Percentiles rank a stretch among this genome's conserved stretches.
phyloP scores from a whole-genome alignment of 2,329 filamentous ascomycete genomes.

The Colletotrichum orchidophilum region DNA sequence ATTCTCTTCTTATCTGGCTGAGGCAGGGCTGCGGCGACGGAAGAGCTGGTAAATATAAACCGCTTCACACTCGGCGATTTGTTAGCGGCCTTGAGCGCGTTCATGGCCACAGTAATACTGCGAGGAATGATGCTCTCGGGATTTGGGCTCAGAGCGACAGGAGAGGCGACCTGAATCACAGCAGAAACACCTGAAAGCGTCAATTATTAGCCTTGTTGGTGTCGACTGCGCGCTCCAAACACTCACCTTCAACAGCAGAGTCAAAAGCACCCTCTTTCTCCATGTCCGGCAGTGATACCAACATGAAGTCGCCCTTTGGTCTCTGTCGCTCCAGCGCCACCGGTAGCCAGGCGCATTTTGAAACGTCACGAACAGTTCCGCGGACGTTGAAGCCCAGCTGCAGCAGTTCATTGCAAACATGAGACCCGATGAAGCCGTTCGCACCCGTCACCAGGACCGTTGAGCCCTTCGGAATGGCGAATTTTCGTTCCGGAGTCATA shows the following conservation, averaged over 20 bases:
- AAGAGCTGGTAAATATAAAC: conserved; percentile 47
- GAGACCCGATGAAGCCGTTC: conserved; percentile 54
- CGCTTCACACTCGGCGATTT: conserved; percentile 46
- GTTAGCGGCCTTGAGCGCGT: conserved; percentile 47
- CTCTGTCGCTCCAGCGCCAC: conserved; percentile 43
- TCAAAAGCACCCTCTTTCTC: conserved; percentile 37
- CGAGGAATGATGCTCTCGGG: conserved; percentile 49
- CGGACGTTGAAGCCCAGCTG: conserved; percentile 47
- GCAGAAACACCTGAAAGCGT: conserved; percentile 10
- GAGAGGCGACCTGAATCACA: conserved; percentile 45
- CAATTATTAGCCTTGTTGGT: not conserved
- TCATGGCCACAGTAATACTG: conserved; percentile 40
- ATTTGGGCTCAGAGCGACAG: conserved; percentile 45
- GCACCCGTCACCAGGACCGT: conserved; percentile 51
- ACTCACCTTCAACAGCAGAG: conserved; percentile 41
- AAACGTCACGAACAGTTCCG: conserved; percentile 48
- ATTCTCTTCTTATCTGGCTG: conserved; percentile 1
- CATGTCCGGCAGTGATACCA: conserved; percentile 46
- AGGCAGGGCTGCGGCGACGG: conserved; percentile 19
- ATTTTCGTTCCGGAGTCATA: conserved; percentile 20
- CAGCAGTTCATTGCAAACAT: conserved; percentile 48
- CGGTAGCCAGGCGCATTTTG: conserved; percentile 42
- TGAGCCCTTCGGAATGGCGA: conserved; percentile 18
- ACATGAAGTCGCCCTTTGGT: conserved; percentile 43
- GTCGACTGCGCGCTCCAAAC: too few species aligned